Conservation (phyloP, 257 asterid species). For the Thymus mandschuricus region DNA sequence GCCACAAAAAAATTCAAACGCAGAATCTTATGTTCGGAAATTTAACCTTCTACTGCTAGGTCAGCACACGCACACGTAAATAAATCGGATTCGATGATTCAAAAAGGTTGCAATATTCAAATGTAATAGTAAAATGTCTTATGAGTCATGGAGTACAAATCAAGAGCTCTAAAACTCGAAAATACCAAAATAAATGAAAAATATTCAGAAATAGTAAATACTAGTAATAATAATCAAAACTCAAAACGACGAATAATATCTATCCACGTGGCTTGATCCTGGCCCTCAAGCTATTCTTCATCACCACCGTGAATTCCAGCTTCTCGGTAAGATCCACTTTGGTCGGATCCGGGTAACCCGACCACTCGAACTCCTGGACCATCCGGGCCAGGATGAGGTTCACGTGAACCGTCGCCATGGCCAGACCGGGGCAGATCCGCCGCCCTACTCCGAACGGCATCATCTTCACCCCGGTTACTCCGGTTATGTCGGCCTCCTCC, state of each 20-base stretch:
- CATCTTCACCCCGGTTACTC: constrained; percentile 78
- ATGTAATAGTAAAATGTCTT: background rate
- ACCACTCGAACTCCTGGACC: constrained; percentile 97
- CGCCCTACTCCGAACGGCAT: constrained; percentile 89
- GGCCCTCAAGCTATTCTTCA: constrained; percentile 81
- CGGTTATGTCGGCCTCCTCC: constrained; percentile 91
- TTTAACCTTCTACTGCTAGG: too few species aligned
- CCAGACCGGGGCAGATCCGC: constrained; percentile 92
- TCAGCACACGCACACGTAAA: too few species aligned
- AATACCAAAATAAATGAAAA: too few species aligned
- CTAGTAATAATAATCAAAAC: background rate
- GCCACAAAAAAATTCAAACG: too few species aligned
- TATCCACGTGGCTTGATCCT: constrained; percentile 49
- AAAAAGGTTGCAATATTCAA: background rate
- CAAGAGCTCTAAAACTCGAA: background rate
- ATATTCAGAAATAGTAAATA: too few species aligned
- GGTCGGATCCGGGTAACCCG: constrained; percentile 57
- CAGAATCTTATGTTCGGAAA: too few species aligned
- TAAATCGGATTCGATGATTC: too few species aligned
- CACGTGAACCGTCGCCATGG: constrained; percentile 77
- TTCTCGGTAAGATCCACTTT: constrained; percentile 79
- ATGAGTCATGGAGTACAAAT: too few species aligned
- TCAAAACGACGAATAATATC: background rate
- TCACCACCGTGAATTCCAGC: constrained; percentile 77
- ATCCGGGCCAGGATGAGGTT: constrained; percentile 79